phyloP scores from a whole-genome alignment of 2,329 filamentous ascomycete species.

The Penicillium polonicum region DNA sequence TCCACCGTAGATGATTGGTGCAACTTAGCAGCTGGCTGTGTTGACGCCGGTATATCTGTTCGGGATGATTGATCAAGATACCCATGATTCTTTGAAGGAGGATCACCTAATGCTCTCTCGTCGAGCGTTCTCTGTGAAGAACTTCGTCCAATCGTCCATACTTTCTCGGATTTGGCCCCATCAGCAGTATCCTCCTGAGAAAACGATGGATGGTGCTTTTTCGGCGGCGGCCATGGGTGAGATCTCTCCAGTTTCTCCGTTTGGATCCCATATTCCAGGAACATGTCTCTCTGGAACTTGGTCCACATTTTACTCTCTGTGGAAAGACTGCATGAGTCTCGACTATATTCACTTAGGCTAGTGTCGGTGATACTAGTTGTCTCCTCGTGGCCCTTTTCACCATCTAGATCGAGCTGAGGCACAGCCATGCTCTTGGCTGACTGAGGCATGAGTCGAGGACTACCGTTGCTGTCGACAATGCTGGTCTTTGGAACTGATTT shows the following conservation, averaged over 20 bases:
- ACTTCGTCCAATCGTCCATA: neutral
- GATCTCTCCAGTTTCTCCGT: conserved; percentile 3
- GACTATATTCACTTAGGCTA: conserved; percentile 11
- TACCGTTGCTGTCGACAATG: conserved; percentile 40
- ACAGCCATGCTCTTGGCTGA: neutral
- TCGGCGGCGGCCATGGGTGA: neutral
- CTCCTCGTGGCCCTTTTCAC: neutral
- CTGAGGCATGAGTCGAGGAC: conserved; percentile 28
- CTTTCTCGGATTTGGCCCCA: neutral
- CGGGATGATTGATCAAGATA: neutral
- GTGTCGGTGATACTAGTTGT: neutral
- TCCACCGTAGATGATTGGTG: neutral
- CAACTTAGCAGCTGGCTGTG: neutral
- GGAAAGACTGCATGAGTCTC: conserved; percentile 4
- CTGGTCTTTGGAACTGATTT: conserved; percentile 14
- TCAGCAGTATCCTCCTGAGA: neutral
- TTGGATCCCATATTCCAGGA: conserved; percentile 22
- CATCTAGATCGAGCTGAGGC: neutral
- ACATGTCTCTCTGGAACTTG: conserved; percentile 24
- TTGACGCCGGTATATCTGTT: neutral
- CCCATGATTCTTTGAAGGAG: neutral
- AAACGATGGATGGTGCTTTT: neutral
- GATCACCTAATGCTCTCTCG: neutral
- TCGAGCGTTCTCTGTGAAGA: conserved; percentile 9
- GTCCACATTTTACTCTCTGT: conserved; percentile 11